Evolutionary conservation across 805 yeast genomes (phyloP).

Genomic region (Sugiyamaella smithiae): DNA sequence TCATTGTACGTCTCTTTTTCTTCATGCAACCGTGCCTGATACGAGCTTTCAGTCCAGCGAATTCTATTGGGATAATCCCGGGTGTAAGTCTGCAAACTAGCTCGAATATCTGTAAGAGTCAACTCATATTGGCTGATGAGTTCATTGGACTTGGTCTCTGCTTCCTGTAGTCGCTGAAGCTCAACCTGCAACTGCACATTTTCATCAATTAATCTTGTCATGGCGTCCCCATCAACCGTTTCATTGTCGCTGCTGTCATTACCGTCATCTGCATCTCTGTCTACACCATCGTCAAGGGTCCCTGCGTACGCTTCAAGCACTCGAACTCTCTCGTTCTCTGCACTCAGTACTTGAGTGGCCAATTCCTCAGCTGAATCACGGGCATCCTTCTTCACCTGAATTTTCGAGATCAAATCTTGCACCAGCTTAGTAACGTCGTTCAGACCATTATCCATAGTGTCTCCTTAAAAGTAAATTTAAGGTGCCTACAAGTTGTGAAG

Average conservation of each 20-base stretch:
- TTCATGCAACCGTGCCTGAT: constrained; percentile 20
- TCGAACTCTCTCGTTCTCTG: constrained; percentile 24
- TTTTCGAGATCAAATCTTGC: constrained; percentile 28
- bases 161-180: constrained; percentile 22
- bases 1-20: constrained; percentile 17
- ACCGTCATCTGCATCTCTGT: constrained; percentile 14
- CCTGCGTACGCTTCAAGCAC: constrained; percentile 18
- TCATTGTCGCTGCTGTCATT: constrained; percentile 9
- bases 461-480: too few relatives aligned
- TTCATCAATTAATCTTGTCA: constrained; percentile 6
- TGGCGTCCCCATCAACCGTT: constrained; percentile 1
- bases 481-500: too few relatives aligned
- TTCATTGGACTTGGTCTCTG: constrained; percentile 16
- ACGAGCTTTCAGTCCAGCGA: constrained; percentile 14
- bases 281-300: constrained; percentile 12
- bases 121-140: constrained; percentile 19
- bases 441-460: not conserved
- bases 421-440: constrained; percentile 19
- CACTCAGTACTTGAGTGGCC: constrained; percentile 25
- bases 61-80: constrained; percentile 12
- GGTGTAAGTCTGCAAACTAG: constrained; percentile 10
- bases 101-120: constrained; percentile 15
- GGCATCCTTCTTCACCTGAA: constrained; percentile 26
- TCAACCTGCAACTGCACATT: constrained; percentile 21
- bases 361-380: constrained; percentile 20